Evolutionary conservation across 768 basidiomycete genomes (phyloP), one percentile per base, ranked within the genome.

Genomic region (Hericium coralloides): DNA sequence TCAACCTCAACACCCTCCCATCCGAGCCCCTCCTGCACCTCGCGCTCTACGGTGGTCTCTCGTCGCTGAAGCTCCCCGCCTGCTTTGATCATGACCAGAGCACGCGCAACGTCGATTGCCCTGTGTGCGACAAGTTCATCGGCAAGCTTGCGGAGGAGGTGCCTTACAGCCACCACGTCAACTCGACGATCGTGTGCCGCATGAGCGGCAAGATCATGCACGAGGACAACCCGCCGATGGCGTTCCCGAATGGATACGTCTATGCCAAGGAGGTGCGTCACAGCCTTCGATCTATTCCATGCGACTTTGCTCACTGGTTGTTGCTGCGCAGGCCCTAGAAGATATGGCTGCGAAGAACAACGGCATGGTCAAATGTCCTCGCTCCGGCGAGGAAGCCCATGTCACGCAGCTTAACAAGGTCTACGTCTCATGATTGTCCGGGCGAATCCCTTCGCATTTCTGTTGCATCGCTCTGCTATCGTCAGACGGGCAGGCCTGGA

Each of bases 171-270:
- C 95, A 98, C 72, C 94, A 98, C 68, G 84, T 87, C 41, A 98
- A 95, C 66, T 95, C 93, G 20, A 95, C 92, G 0, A 91, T 99
- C 55, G 95, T 98, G 15, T 98, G 97, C 67, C 73, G 84, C 53
- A 79, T 98, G 65, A 92, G 82, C 60, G 94, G 95, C 23, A 85
- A 86, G 68, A 94, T 98, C 56, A 95, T 98, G 87, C 89, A 97
- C 64, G 94, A 85, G 61, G 85, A 93, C 67, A 95, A 95, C 64
- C 85, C 87, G 77, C 92, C 95, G 0, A 81, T 97, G 85, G 87
- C 84, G 12, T 91, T 97, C 63, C 89, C 93, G 2, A 84, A 91
- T 60, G 95, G 95, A 17, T 79, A 87, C 64, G 95, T 98, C 39
- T 98, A 98, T 69, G 95, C 92, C n/a, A 76, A 82, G 70, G 90